Evolutionary conservation across 2,329 filamentous ascomycete species (phyloP), one percentile per base, ranked within the genome.

Genomic region (Pyrenochaeta sp.): DNA sequence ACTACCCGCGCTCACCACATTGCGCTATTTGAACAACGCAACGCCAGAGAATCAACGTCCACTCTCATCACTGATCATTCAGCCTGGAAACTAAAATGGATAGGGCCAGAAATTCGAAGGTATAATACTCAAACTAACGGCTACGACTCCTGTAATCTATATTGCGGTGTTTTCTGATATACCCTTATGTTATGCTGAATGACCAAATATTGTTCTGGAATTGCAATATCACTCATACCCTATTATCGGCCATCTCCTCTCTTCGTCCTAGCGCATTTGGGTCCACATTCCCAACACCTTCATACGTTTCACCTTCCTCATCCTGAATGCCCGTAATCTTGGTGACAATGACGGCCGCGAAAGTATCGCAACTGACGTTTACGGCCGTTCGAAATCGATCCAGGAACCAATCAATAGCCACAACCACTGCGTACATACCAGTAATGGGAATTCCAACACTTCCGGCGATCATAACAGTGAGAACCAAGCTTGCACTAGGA

Each of bases 371-470:
- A 31, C 75, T 79, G 37, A 84, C 81, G 54, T 84, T 84, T 48
- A 79, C 64, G 3, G 78, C 77, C 0, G 82, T 84, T 12, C 82
- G 75, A 76, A 84, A 84, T 23, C 82, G 79, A 67, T 84, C 82
- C n/a, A 83, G 72, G 66, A 84, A 79, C 82, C 81, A 84, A 57
- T 83, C 82, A 39, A 84, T 83, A 20, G 81, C 81, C 2, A 83
- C 77, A 12, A 84, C 79, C 35, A 84, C 80, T 18, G 78, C 81
- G 57, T 80, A 83, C 80, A 83, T 82, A 15, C 74, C 77, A 0
- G 79, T 82, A 30, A 82, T 66, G 1, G 75, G 74, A 1, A 83
- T 75, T 12, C 77, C 73, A 46, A 83, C 74, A 7, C 74, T 74
- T 18, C 74, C 69, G 9, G 80, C 77, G 57, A 84, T 83, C 80